phyloP scores from a whole-genome alignment of 148 eudicot genomes.

The Hydrangea macrophylla region DNA sequence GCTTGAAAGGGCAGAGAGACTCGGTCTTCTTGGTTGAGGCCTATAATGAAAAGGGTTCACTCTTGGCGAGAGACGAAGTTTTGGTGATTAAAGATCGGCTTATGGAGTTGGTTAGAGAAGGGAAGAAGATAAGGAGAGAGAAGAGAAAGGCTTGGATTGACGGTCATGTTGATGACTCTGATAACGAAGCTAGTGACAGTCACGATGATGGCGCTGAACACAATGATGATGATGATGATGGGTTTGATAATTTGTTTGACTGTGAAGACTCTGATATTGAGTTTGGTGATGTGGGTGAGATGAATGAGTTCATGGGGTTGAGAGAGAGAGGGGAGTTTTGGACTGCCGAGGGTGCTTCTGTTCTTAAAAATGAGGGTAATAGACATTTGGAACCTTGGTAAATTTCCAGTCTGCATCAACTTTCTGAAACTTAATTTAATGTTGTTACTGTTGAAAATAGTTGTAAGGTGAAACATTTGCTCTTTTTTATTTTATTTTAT shows the following conservation, averaged over 20 bases:
- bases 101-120: conserved; percentile 62
- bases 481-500: no score
- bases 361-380: conserved; percentile 7
- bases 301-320: conserved; percentile 25
- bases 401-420: not conserved
- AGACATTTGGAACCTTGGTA: conserved; percentile 59
- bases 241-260: conserved; percentile 52
- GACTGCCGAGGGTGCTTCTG: conserved; percentile 34
- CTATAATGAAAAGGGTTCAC: conserved; percentile 61
- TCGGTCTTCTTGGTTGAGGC: conserved; percentile 87
- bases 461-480: no score
- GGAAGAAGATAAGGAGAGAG: conserved; percentile 69
- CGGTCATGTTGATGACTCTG: conserved; percentile 8
- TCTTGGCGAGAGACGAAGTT: conserved; percentile 52
- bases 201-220: conserved; percentile 26
- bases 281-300: conserved; percentile 26
- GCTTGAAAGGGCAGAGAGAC: conserved; percentile 80
- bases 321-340: conserved; percentile 41
- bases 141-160: conserved; percentile 29
- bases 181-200: conserved; percentile 18
- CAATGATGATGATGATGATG: conserved; percentile 38
- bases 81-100: conserved; percentile 43
- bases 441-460: no score
- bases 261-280: conserved; percentile 40
- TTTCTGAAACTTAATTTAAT: no score